phyloP scores from a whole-genome alignment of 768 basidiomycete genomes.

The Cystofilobasidium capitatum region DNA sequence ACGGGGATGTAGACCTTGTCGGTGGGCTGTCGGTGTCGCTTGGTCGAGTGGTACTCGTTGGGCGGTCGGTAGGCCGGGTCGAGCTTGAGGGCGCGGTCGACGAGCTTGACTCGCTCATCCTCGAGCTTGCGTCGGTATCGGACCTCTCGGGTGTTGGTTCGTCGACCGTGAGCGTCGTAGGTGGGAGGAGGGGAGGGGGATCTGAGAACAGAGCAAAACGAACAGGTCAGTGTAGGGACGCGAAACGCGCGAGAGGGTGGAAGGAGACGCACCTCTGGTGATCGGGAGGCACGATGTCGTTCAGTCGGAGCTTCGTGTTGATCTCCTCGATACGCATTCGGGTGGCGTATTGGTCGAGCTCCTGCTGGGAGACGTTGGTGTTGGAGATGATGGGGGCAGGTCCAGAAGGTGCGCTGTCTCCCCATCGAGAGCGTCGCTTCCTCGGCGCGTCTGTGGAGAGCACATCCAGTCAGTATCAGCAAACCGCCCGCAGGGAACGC shows the following conservation, averaged over 20 bases:
- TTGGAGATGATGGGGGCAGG: slow-evolving; percentile 77
- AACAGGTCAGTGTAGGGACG: neutral
- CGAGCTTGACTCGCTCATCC: slow-evolving; percentile 65
- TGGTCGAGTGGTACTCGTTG: slow-evolving; percentile 89
- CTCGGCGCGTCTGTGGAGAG: slow-evolving; percentile 62
- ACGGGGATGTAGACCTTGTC: slow-evolving; percentile 99
- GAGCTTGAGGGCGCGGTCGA: slow-evolving; percentile 92
- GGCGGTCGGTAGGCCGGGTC: slow-evolving; percentile 98
- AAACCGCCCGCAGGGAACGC: too few relatives aligned
- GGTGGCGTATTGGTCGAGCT: slow-evolving; percentile 95
- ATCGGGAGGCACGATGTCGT: slow-evolving; percentile 92
- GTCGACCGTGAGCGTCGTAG: slow-evolving; percentile 92
- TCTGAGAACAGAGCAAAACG: slow-evolving; percentile 41
- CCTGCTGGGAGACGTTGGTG: slow-evolving; percentile 79
- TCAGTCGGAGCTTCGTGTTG: slow-evolving; percentile 82
- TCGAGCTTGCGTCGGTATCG: slow-evolving; percentile 81
- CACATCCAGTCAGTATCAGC: neutral
- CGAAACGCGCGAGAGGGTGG: neutral
- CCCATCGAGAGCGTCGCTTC: slow-evolving; percentile 96
- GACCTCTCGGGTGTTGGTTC: slow-evolving; percentile 97
- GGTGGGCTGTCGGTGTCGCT: slow-evolving; percentile 81
- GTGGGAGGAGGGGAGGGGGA: slow-evolving; percentile 95
- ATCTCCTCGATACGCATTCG: slow-evolving; percentile 95
- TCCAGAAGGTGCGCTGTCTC: slow-evolving; percentile 67
- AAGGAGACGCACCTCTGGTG: slow-evolving; percentile 58